Conservation (phyloP, 1,139 yeast species). For the Nematodospora anomalae region DNA sequence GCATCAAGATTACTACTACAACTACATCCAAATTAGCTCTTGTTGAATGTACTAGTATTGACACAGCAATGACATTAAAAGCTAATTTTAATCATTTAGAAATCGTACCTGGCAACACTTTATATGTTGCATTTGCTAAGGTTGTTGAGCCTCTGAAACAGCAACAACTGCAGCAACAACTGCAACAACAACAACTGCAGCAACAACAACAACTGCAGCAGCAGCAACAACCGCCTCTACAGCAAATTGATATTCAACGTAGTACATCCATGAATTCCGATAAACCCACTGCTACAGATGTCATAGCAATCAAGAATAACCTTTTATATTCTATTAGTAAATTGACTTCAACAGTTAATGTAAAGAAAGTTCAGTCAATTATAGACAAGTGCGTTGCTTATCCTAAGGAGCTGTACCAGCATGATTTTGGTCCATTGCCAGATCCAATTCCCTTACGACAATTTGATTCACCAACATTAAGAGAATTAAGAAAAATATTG, state of each 20-base stretch:
- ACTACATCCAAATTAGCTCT: conserved; percentile 53
- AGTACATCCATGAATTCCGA: conserved; percentile 4
- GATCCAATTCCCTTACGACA: conserved; percentile 63
- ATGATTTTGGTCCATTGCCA: conserved; percentile 69
- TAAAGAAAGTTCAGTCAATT: conserved; percentile 33
- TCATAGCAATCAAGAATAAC: conserved; percentile 24
- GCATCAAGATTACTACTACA: conserved; percentile 57
- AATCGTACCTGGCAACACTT: conserved; percentile 67
- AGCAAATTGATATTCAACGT: conserved; percentile 1
- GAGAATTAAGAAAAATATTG: conserved; percentile 56
- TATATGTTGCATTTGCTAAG: conserved; percentile 69
- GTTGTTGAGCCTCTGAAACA: conserved; percentile 30
- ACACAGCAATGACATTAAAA: conserved; percentile 75
- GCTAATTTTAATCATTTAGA: conserved; percentile 80
- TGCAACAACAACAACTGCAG: conserved; percentile 1
- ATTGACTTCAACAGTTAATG: conserved; percentile 23
- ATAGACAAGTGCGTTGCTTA: conserved; percentile 32
- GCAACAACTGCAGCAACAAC: conserved; percentile 4
- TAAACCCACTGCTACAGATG: conserved; percentile 26
- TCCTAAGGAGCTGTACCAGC: conserved; percentile 37
- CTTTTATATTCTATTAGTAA: conserved; percentile 24
- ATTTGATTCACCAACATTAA: conserved; percentile 83
- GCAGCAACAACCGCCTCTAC: conserved; percentile 9
- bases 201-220: conserved; percentile 5
- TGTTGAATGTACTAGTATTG: conserved; percentile 70